Evolutionary conservation across 805 yeast genomes (phyloP).

Genomic region (Kuraishia hungarica): DNA sequence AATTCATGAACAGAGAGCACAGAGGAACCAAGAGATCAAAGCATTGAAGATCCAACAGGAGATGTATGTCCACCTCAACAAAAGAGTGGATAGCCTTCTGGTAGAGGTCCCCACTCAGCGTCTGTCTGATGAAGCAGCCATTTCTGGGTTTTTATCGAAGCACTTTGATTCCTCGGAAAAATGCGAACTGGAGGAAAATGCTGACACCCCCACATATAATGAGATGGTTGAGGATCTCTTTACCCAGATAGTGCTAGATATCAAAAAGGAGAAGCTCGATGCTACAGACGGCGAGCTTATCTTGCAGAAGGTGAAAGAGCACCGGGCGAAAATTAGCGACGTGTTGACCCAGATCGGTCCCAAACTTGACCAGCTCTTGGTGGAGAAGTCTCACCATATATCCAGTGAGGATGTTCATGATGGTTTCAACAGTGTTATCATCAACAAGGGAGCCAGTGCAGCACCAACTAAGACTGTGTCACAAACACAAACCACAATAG

Average conservation of each 20-base stretch:
- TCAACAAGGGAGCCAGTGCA: constrained; percentile 45
- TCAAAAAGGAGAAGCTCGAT: constrained; percentile 37
- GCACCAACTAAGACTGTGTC: constrained; percentile 1
- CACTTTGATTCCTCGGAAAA: constrained; percentile 53
- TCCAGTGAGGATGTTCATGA: constrained; percentile 88
- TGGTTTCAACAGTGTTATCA: constrained; percentile 81
- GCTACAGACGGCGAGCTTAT: constrained; percentile 29
- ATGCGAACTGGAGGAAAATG: constrained; percentile 27
- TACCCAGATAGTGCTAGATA: constrained; percentile 62
- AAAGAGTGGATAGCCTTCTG: constrained; percentile 61
- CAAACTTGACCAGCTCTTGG: constrained; percentile 56
- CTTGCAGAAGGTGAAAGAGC: constrained; percentile 40
- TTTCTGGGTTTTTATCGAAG: constrained; percentile 34
- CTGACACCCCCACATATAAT: constrained; percentile 55
- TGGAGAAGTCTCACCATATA: constrained; percentile 68
- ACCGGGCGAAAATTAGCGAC: constrained; percentile 61
- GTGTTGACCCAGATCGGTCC: constrained; percentile 56
- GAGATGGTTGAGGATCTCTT: constrained; percentile 92
- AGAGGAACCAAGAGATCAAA: constrained; percentile 70
- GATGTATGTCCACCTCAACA: constrained; percentile 71
- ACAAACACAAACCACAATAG: background rate
- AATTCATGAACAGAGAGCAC: constrained; percentile 85
- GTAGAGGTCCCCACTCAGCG: constrained; percentile 29
- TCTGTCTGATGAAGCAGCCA: constrained; percentile 19
- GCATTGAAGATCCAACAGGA: constrained; percentile 68